Base-by-base conservation (phyloP, 2,329 filamentous ascomycete genomes). In the Calonectria leucothoes region DNA sequence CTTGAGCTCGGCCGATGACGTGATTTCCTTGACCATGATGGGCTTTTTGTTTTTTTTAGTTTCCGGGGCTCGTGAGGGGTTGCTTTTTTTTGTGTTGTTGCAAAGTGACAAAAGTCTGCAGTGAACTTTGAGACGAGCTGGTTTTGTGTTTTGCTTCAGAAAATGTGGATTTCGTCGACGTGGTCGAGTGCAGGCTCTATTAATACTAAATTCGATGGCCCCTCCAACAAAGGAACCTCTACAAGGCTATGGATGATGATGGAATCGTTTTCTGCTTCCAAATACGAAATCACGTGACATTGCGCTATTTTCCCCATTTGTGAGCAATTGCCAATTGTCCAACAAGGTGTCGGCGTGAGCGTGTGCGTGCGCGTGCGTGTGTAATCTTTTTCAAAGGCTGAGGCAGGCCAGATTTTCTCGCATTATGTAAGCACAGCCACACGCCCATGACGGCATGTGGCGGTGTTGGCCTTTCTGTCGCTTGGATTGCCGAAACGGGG, bases 1-100 rank as follows among this genome's bases (percentile, higher is more conserved):
- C 23, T 84, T 75, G 70, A 88, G 82, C 73, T 87, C 81, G 0
- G 77, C 75, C 17, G 74, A 52, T 14, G 82, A 78, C 31, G 74
- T 76, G 74, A 85, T 80, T 73, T 84, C 73, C 66, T 82, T 80
- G 66, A 83, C 76, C 70, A 80, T 75, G 71, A 20, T n/a, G 42
- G 55, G n/a, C n/a, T n/a, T n/a, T n/a, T n/a, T n/a, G n/a, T n/a
- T n/a, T n/a, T n/a, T 61, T 61, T 48, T 48, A 25, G 51, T 64
- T 37, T 29, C 31, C 8, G 52, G 52, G 10, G 31, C 12, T 31
- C 29, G 33, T 29, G 25, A 27, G 35, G 12, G 12, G 27, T 49
- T 39, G 29, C 25, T 57, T 25, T 29, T 33, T 49, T 57, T 5
- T 63, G 29, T 64, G 61, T 27, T 29, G 25, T 39, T 64, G 35